Base-by-base conservation (phyloP, 2,329 filamentous ascomycete genomes). In the Decorospora gaudefroyi region DNA sequence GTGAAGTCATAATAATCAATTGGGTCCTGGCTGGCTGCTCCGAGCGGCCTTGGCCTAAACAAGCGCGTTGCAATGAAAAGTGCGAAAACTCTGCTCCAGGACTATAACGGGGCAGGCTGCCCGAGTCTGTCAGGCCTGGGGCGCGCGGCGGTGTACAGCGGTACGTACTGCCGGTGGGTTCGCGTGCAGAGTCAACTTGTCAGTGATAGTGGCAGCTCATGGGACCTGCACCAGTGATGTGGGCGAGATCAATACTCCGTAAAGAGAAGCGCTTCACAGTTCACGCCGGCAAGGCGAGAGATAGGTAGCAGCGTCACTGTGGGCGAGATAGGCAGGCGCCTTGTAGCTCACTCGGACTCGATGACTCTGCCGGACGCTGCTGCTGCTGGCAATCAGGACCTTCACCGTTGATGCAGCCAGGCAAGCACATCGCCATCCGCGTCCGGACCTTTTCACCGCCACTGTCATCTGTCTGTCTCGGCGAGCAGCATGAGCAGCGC, bases 1-100 rank as follows among this genome's bases (percentile, higher is more conserved):
- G 59, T 62, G 59, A 62, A 62, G 63, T 65, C 65, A 67, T 68
- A 57, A 57, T 62, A 65, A 68, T 62, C 55, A 53, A 51, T 31
- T 47, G 44, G 51, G 48, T 57, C 48, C 59, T 61, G 58, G 53
- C 51, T 61, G 42, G 59, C 57, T 57, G 49, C 48, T 55, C 54
- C 54, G 49, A 50, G 53, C 58, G 57, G 62, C 63, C 55, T 65
- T 63, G 58, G 58, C 61, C 55, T 51, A 59, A 60, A 57, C 48
- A 63, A 61, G 57, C 62, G 58, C 55, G 49, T 26, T 47, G 53
- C 51, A 55, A 53, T 53, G 58, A 55, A n/a, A 51, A 28, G 35
- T 53, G 57, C 53, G 59, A 67, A 67, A 69, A 63, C 57, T 67
- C 66, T 69, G 60, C 56, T 53, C 50, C 38, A 57, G 49, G 39